Base-by-base conservation (phyloP, 2,329 filamentous ascomycete genomes). In the Coniochaeta hoffmannii region DNA sequence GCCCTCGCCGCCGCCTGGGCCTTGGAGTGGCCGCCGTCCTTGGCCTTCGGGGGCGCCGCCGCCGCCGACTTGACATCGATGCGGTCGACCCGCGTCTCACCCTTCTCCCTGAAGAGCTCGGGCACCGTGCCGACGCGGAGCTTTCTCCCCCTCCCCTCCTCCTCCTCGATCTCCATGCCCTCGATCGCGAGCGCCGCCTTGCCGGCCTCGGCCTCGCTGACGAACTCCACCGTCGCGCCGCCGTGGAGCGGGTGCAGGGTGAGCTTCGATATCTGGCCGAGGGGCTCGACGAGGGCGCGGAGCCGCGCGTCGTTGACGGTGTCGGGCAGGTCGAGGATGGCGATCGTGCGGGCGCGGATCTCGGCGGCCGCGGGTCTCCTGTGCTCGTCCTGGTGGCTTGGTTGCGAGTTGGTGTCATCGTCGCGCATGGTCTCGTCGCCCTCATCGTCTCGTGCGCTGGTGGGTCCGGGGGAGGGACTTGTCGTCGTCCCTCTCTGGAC, bases 241-340 rank as follows among this genome's bases (percentile, higher is more conserved):
- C 87, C 85, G 59, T 96, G 89, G 57, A 90, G 83, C 1, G 91
- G 90, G 49, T 90, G 85, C 11, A 97, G 77, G 12, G 88, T 78
- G 4, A 97, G 78, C 68, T 92, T 93, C 60, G 86, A 77, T 24
- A 97, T 77, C 1, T 78, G 70, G 0, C 90, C 91, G 46, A 86
- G 79, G 1, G 83, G 79, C 62, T 90, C 87, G 9, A 88, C 84
- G 2, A 95, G 74, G 0, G 85, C 79, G 46, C 83, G 83, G 55
- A 99, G 83, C 30, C 92, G 89, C 1, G 88, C 84, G 64, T 96
- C 90, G 61, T 95, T 97, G 64, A 97, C 83, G 0, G 92, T 97
- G 65, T 97, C 94, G 0, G 94, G 90, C 1, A 99, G 76, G 59
- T 92, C 88, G 71, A 97, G 82, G 28, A 99, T 75, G 10, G 87